Base-by-base conservation (phyloP, 192 early-diverging fungal genomes). In the Geosiphon pyriformis region DNA sequence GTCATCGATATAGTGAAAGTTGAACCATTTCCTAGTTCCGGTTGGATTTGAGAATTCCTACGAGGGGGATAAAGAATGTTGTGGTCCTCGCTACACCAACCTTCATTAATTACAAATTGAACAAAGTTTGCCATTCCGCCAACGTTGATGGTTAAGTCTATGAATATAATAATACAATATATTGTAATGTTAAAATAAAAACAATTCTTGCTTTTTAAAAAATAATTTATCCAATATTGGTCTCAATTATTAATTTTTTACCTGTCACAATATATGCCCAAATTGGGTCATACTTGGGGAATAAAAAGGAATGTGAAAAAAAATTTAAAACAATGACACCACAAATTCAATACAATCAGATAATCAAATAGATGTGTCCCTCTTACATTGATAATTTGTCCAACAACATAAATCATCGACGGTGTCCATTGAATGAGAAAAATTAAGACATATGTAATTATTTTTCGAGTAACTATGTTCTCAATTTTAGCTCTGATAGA, bases 31-130 rank as follows among this genome's bases (percentile, higher is more conserved):
- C n/a, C n/a, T n/a, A n/a, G n/a, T n/a, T n/a, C n/a, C n/a, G n/a
- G n/a, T n/a, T n/a, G n/a, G n/a, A n/a, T n/a, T n/a, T n/a, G n/a
- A n/a, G n/a, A n/a, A n/a, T n/a, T n/a, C n/a, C n/a, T n/a, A n/a
- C n/a, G n/a, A n/a, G n/a, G n/a, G n/a, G n/a, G n/a, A n/a, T n/a
- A n/a, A n/a, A n/a, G n/a, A n/a, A n/a, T n/a, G n/a, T n/a, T n/a
- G n/a, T n/a, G n/a, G n/a, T n/a, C n/a, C n/a, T n/a, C n/a, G n/a
- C n/a, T n/a, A n/a, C 27, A 30, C 31, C 31, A 61, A n/a, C 59
- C 59, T 61, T 61, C 59, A 48, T 61, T 61, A 30, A 61, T 61
- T 30, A 61, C 48, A 17, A 29, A 61, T 48, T 61, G 59, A 27
- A 61, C 48, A 35, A 61, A 48, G 17, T 61, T 61, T 15, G 25